Evolutionary conservation across 2,329 filamentous ascomycete species (phyloP), one percentile per base, ranked within the genome.

Genomic region (Reticulascus tulasneorum): DNA sequence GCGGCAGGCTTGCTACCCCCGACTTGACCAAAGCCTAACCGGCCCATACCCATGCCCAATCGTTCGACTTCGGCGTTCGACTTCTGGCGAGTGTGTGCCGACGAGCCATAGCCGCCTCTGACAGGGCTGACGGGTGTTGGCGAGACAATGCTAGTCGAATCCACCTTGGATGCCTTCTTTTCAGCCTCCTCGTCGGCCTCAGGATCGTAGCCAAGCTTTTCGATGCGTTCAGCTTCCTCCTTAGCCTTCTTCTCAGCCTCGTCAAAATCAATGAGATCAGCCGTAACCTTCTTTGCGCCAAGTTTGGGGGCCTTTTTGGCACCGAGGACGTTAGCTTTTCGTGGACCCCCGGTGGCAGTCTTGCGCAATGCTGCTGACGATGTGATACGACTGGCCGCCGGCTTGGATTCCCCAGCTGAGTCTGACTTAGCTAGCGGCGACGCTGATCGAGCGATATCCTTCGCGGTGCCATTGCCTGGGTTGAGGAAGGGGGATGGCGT

Each of bases 161-260:
- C 69, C 10, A 69, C 47, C 43, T 77, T 70, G 23, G 66, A 60
- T 22, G 59, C 50, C 22, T 60, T 60, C 43, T 65, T 62, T 46
- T 59, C 60, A 9, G 64, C 60, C 29, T 60, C 75, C 49, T 76
- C 76, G 62, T 94, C 91, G 15, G 88, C 90, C 46, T 96, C 85
- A 1, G 90, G 88, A 52, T 98, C 89, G 55, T 98, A 98, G 24
- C 93, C 93, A 16, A 98, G 71, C 66, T 94, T 95, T 59, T 84
- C 89, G 56, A 96, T 93, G 49, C 93, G 83, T 62, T 97, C 93
- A 4, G 90, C 93, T 63, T 98, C 93, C 63, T 97, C 93, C 62
- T 91, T 94, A 27, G 93, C 93, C 66, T 94, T 95, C 63, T 86
- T 88, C 71, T 98, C 93, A 4, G 90, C 93, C 60, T 91, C 93